A percentile compares a stretch with the other conserved stretches of the same genome.
Evolutionary conservation across 352 stramenopile species (phyloP).

Genomic region (Phytophthora pinifolia): DNA sequence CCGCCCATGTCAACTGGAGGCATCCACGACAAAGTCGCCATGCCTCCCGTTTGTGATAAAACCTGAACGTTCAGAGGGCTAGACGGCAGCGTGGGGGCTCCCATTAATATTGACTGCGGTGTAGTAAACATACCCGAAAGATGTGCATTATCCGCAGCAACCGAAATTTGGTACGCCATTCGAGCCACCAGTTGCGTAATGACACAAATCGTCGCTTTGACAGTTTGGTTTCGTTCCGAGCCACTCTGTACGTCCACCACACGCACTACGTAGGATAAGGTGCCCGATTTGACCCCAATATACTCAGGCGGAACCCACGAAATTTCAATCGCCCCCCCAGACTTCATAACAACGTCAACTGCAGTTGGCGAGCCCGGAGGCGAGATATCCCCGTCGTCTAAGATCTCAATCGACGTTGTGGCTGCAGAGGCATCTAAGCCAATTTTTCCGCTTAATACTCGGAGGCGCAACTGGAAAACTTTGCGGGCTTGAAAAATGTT

Average conservation of each 20-base stretch:
- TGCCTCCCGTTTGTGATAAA: slow-evolving; percentile 38
- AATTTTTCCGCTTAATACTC: slow-evolving; percentile 26
- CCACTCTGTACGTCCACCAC: slow-evolving; percentile 23
- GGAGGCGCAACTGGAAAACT: slow-evolving; percentile 33
- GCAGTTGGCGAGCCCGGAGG: slow-evolving; percentile 26
- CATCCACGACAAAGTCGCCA: slow-evolving; percentile 44
- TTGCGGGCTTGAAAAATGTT: slow-evolving; percentile 43
- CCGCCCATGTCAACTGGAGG: slow-evolving; percentile 46
- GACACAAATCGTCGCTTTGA: slow-evolving; percentile 15
- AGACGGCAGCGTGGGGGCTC: slow-evolving; percentile 32
- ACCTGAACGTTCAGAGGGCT: slow-evolving; percentile 23
- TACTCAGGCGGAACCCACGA: slow-evolving; percentile 38
- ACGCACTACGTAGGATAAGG: slow-evolving; percentile 32
- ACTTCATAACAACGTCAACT: slow-evolving; percentile 17
- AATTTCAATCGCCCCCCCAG: slow-evolving; percentile 33
- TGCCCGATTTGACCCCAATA: slow-evolving; percentile 30
- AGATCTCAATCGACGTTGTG: slow-evolving; percentile 35
- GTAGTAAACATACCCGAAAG: slow-evolving; percentile 18
- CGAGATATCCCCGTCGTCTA: slow-evolving; percentile 56
- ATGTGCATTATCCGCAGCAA: slow-evolving; percentile 34
- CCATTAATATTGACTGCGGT: slow-evolving; percentile 22
- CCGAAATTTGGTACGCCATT: slow-evolving; percentile 30
- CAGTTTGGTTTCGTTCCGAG: slow-evolving; percentile 10
- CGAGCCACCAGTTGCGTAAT: slow-evolving; percentile 31
- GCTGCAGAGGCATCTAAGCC: slow-evolving; percentile 13